Conservation (phyloP, 106 monocot genomes). For the Triglochin maritima region DNA sequence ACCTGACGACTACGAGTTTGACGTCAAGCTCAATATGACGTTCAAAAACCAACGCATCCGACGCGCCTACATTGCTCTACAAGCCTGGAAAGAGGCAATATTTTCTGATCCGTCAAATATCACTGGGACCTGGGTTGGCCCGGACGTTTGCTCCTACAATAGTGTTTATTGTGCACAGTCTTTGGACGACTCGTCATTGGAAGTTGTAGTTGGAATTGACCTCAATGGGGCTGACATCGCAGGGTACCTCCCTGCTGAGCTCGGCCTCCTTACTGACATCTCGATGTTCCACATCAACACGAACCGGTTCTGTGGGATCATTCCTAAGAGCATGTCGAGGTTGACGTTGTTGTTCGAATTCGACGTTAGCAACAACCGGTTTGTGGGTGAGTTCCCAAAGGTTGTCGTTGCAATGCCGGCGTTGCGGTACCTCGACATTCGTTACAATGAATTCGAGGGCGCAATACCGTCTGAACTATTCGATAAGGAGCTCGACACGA, state of each 20-base stretch:
- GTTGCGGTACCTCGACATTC: constrained; percentile 9
- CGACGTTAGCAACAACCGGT: constrained; percentile 18
- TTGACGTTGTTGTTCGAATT: constrained; percentile 5
- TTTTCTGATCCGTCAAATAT: constrained; percentile 10
- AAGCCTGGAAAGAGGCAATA: constrained; percentile 5
- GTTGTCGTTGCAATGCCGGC: constrained; percentile 3
- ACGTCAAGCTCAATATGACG: constrained; percentile 10
- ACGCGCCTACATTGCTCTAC: constrained; percentile 19
- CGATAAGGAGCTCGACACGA: constrained; percentile 13
- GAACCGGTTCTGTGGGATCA: constrained; percentile 37
- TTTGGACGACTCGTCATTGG: constrained; percentile 2
- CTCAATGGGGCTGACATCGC: constrained; percentile 35
- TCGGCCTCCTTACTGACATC: constrained; percentile 26
- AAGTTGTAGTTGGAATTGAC: constrained; percentile 22
- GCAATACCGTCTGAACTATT: constrained; percentile 9
- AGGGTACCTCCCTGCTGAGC: constrained; percentile 26
- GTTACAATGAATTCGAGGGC: constrained; percentile 16
- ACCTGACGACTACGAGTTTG: constrained; percentile 30
- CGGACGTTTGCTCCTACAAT: constrained; percentile 9
- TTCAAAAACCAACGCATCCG: constrained; percentile 18
- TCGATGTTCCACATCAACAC: constrained; percentile 34
- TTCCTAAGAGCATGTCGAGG: constrained; percentile 24
- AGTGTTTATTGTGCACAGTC: constrained; percentile 7
- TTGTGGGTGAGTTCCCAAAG: constrained; percentile 9
- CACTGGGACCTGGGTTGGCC: constrained; percentile 13